phyloP scores from a whole-genome alignment of 2,329 filamentous ascomycete species.

The Aspergillus ibericus region DNA sequence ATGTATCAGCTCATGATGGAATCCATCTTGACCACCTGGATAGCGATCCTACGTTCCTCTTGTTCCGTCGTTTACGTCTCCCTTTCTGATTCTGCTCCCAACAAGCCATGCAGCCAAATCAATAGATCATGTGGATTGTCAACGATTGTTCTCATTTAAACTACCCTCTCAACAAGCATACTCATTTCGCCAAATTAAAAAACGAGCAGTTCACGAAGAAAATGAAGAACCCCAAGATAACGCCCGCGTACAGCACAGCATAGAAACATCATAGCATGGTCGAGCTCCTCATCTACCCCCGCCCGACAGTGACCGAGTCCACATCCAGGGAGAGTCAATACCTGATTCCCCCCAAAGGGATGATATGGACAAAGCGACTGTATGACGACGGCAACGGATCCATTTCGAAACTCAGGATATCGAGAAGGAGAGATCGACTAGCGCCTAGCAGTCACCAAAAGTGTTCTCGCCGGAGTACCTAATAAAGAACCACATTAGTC shows the following conservation, averaged over 20 bases:
- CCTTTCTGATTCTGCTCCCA: too few species aligned
- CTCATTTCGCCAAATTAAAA: constrained; percentile 5
- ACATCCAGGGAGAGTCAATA: constrained; percentile 3
- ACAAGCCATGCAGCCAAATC: neutral
- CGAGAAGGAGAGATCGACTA: neutral
- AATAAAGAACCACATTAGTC: neutral
- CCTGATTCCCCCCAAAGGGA: constrained; percentile 8
- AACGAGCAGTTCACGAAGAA: constrained; percentile 13
- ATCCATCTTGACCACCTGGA: too few species aligned
- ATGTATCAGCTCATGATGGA: too few species aligned
- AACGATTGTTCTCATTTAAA: constrained; percentile 8
- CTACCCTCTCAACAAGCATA: constrained; percentile 17
- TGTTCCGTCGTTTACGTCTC: too few species aligned
- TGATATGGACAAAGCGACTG: constrained; percentile 14
- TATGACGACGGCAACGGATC: neutral
- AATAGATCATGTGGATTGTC: neutral
- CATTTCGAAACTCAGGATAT: neutral
- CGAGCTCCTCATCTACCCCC: constrained; percentile 15
- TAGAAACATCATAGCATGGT: constrained; percentile 16
- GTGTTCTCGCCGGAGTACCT: constrained; percentile 99
- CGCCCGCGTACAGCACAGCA: constrained; percentile 22
- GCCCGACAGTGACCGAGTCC: constrained; percentile 12
- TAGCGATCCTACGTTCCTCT: too few species aligned
- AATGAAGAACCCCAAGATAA: constrained; percentile 21
- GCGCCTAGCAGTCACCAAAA: constrained; percentile 62